Conservation (phyloP, 2,329 filamentous ascomycete species). For the Tolypocladium album region DNA sequence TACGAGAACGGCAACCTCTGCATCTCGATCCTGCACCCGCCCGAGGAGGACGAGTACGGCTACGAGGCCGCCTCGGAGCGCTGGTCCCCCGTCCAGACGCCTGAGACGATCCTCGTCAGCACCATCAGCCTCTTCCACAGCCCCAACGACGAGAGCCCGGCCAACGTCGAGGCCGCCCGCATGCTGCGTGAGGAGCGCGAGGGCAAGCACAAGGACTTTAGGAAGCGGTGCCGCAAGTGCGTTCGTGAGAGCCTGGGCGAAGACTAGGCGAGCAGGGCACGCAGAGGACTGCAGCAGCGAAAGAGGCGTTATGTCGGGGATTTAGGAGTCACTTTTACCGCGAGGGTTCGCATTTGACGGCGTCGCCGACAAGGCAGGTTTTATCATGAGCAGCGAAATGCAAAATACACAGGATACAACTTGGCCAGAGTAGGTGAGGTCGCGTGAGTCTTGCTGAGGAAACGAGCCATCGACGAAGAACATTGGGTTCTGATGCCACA, state of each 20-base stretch:
- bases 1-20: conserved; percentile 82
- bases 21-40: conserved; percentile 93
- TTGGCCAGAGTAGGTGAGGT: not conserved
- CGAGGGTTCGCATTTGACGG: not conserved
- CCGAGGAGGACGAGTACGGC: conserved; percentile 86
- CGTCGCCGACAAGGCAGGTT: not conserved
- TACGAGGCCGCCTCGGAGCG: conserved; percentile 87
- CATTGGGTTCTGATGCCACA: not conserved
- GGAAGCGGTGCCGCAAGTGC: conserved; percentile 64
- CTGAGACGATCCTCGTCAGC: conserved; percentile 84
- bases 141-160: conserved; percentile 91
- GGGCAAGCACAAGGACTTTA: conserved; percentile 57
- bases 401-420: not conserved
- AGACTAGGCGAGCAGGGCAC: conserved; percentile 29
- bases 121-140: conserved; percentile 87
- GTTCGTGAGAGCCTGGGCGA: conserved; percentile 75
- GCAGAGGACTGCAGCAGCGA: not conserved
- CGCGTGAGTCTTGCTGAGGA: not conserved
- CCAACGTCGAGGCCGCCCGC: conserved; percentile 86
- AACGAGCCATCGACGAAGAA: not conserved
- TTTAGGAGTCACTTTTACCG: not conserved
- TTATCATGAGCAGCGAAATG: conserved; percentile 1
- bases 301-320: not conserved
- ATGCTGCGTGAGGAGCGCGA: conserved; percentile 72
- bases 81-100: conserved; percentile 90